phyloP scores from a whole-genome alignment of 169 alveolate species.

The Plasmodium vivax region DNA sequence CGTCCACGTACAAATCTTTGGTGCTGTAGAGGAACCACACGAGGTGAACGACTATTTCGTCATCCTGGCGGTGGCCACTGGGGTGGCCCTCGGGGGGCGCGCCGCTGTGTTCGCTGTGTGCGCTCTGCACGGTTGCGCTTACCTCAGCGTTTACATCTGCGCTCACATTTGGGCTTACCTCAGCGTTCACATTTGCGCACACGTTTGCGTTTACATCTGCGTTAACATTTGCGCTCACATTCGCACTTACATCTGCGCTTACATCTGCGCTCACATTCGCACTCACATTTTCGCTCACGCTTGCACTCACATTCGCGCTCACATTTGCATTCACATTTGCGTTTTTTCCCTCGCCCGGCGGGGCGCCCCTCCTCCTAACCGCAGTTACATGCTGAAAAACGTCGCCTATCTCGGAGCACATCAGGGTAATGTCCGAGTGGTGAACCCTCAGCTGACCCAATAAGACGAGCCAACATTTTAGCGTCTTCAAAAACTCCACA shows the following conservation, averaged over 20 bases:
- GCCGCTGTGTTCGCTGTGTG: not conserved
- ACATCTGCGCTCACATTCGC: not conserved
- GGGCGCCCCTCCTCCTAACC: not conserved
- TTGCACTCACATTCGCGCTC: too few species aligned
- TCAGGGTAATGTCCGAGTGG: conserved; percentile 17
- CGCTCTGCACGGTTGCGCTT: not conserved
- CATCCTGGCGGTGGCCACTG: not conserved
- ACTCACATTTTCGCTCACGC: too few species aligned
- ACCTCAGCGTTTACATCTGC: not conserved
- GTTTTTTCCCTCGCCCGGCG: not conserved
- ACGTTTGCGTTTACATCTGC: too few species aligned
- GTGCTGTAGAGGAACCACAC: conserved; percentile 44
- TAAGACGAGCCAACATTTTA: conserved; percentile 39
- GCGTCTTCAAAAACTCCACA: conserved; percentile 29
- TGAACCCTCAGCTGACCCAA: conserved; percentile 14
- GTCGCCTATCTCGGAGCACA: conserved; percentile 1
- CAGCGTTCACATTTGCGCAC: too few species aligned
- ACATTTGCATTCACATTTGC: not conserved
- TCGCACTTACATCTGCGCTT: too few species aligned
- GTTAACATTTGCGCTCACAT: too few species aligned
- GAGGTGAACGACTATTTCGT: conserved; percentile 18
- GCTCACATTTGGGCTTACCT: not conserved
- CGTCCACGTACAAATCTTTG: conserved; percentile 20
- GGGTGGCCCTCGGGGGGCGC: not conserved
- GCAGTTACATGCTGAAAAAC: conserved; percentile 70